Evolutionary conservation across 1,284 basidiomycete genomes (phyloP), one percentile per base, ranked within the genome.

Genomic region (Uromyces viciae-fabae): DNA sequence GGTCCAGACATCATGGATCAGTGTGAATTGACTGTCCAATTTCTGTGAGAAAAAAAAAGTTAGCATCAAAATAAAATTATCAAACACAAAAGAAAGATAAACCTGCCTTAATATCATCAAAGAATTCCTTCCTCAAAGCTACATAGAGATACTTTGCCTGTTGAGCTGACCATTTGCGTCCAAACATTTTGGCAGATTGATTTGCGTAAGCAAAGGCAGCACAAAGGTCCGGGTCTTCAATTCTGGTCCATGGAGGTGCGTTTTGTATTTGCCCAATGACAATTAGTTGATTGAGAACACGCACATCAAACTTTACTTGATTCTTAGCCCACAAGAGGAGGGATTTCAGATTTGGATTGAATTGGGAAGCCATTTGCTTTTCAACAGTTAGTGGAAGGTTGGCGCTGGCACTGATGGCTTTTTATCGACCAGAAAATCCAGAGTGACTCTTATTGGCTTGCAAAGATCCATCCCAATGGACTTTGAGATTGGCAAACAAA

Each of bases 1-100:
- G 31, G 58, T 60, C 58, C 58, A 60, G 22, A 60, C 58, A 60
- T 60, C 58, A 60, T 60, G 58, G 17, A 60, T 60, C 3, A 60
- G 28, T 25, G 58, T 60, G 36, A 60, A 60, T 31, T 60, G 31
- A 9, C 28, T 31, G 28, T 60, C 58, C 14, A 60, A 33, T 60
- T 60, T 60, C 58, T 60, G 58, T 9, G 9, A 31, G 25, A 60
- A 33, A 7, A 15, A 60, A 4, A 31, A 3, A 60, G 25, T 25
- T 9, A 28, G n/a, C n/a, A n/a, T n/a, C 9, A 60, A 8, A 31
- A 28, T 60, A 33, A 4, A 60, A 60, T 7, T 8, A 60, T 11
- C 58, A 14, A 60, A 9, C 5, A n/a, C n/a, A n/a, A n/a, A n/a
- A n/a, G n/a, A n/a, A n/a, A n/a, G n/a, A n/a, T n/a, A 64, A 28